A percentile compares a stretch with the other conserved stretches of the same genome.
phyloP scores from a whole-genome alignment of 2,329 filamentous ascomycete species.

The Stachybotrys chartarum region DNA sequence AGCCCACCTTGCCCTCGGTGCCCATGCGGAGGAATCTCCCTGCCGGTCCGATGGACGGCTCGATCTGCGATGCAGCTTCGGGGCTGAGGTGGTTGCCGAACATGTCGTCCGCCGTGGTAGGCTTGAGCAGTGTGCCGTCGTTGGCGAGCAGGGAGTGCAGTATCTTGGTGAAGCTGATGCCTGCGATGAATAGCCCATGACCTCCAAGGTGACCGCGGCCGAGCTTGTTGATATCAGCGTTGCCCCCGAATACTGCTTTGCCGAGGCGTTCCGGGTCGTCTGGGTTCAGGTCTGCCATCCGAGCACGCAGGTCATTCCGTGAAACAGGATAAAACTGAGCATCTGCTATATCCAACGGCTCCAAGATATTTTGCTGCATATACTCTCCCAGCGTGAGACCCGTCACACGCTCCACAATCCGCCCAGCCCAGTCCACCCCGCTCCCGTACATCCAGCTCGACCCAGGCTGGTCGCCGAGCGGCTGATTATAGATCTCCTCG shows the following conservation, averaged over 20 bases:
- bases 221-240: slow-evolving; percentile 21
- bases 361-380: slow-evolving; percentile 35
- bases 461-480: slow-evolving; percentile 44
- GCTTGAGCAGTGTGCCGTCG: slow-evolving; percentile 38
- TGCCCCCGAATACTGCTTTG: slow-evolving; percentile 24
- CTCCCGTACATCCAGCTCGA: slow-evolving; percentile 41
- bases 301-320: slow-evolving; percentile 23
- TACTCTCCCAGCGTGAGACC: slow-evolving; percentile 32
- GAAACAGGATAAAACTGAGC: slow-evolving; percentile 30
- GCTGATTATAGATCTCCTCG: slow-evolving; percentile 32
- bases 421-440: slow-evolving; percentile 45
- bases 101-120: slow-evolving; percentile 32
- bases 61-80: slow-evolving; percentile 16
- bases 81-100: slow-evolving; percentile 37
- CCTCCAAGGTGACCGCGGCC: slow-evolving; percentile 34
- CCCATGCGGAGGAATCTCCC: slow-evolving; percentile 29
- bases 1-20: slow-evolving; percentile 22
- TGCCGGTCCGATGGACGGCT: slow-evolving; percentile 20
- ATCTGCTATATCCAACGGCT: slow-evolving; percentile 32
- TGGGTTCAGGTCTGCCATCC: slow-evolving; percentile 29
- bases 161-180: slow-evolving; percentile 33
- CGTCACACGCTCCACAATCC: slow-evolving; percentile 40
- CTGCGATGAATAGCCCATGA: slow-evolving; percentile 31
- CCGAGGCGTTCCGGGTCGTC: slow-evolving; percentile 27
- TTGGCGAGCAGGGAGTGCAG: slow-evolving; percentile 38